Evolutionary conservation across 1,284 basidiomycete species (phyloP).

Genomic region (Marasmius sp.): DNA sequence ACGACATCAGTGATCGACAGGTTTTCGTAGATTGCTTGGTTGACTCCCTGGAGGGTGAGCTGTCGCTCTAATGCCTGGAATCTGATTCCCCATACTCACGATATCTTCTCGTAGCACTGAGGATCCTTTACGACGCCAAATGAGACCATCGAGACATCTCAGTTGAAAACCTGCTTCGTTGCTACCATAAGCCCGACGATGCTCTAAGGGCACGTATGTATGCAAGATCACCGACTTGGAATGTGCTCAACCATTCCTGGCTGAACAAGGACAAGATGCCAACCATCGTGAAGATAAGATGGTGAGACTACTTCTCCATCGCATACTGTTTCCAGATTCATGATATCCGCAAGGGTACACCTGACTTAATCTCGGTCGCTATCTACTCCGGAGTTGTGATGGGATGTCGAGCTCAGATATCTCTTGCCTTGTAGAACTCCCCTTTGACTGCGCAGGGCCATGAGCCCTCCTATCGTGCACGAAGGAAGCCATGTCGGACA

Average conservation of each 20-base stretch:
- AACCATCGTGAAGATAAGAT: too few relatives aligned
- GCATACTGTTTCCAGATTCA: too few relatives aligned
- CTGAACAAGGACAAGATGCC: too few relatives aligned
- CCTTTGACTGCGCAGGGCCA: too few relatives aligned
- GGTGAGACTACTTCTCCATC: too few relatives aligned
- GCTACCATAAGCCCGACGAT: not conserved
- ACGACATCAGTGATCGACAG: not conserved
- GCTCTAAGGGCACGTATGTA: not conserved
- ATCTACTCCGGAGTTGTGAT: too few relatives aligned
- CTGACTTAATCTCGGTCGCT: too few relatives aligned
- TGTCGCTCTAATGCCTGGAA: not conserved
- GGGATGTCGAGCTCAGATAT: too few relatives aligned
- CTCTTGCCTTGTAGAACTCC: too few relatives aligned
- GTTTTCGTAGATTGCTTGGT: not conserved
- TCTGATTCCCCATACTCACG: not conserved
- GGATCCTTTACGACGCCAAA: not conserved
- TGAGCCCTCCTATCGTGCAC: too few relatives aligned
- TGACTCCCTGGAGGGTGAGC: not conserved
- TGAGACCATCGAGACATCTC: not conserved
- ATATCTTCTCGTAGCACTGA: not conserved
- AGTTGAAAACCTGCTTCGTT: not conserved
- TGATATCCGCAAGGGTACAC: too few relatives aligned
- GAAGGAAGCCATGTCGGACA: too few relatives aligned
- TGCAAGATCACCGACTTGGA: not conserved
- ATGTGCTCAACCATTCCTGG: not conserved